Evolutionary conservation across 768 basidiomycete species (phyloP).

Genomic region (Agaricus blazei): DNA sequence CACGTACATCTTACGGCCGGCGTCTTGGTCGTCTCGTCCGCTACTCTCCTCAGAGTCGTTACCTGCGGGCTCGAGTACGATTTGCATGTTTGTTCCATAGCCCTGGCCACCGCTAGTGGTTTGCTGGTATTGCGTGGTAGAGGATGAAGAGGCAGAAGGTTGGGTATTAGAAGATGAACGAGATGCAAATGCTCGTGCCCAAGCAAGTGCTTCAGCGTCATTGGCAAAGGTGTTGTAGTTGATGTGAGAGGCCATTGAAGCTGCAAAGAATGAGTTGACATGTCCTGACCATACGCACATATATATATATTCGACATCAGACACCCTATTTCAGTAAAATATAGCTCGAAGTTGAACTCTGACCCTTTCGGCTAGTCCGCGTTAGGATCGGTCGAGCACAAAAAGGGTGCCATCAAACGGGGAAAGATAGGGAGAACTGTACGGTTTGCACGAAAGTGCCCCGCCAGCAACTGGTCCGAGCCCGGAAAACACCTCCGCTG

Average conservation of each 20-base stretch:
- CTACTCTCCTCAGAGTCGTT: not conserved
- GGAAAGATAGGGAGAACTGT: no score
- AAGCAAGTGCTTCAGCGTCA: conserved; percentile 7
- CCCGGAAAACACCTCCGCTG: not conserved
- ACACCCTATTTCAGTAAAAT: not conserved
- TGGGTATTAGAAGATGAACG: not conserved
- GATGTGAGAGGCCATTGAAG: conserved; percentile 2
- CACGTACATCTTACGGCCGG: conserved; percentile 5
- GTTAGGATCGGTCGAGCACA: no score
- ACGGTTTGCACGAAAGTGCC: no score
- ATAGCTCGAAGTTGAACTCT: not conserved
- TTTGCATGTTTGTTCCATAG: not conserved
- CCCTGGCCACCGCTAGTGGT: not conserved
- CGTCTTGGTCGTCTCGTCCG: conserved; percentile 1
- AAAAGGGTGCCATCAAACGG: no score
- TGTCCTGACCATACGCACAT: not conserved
- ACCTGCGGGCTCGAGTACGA: conserved; percentile 7
- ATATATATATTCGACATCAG: not conserved
- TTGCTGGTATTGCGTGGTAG: not conserved
- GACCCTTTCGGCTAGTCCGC: no score
- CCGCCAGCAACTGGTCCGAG: no score
- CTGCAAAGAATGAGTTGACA: not conserved
- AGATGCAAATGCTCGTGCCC: conserved; percentile 5
- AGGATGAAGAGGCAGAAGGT: not conserved
- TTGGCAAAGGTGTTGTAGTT: not conserved